Evolutionary conservation across 331 rosid genomes (phyloP).

Genomic region (Malus hybrid): DNA sequence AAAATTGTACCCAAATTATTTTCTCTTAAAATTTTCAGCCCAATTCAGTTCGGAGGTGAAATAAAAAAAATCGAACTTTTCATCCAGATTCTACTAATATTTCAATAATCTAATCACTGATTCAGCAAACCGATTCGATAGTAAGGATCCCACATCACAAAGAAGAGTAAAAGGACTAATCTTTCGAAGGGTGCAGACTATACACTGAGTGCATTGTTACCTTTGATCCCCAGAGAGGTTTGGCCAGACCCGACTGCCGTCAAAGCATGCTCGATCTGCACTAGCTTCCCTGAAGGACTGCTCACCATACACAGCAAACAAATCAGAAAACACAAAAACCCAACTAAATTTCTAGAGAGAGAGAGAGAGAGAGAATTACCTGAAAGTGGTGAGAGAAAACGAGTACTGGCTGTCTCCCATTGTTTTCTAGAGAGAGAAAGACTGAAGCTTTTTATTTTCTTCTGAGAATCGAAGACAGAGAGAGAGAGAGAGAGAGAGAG

Average conservation of each 20-base stretch:
- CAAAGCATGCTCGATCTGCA: conserved; percentile 88
- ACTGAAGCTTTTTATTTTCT: neutral
- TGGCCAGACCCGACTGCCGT: conserved; percentile 92
- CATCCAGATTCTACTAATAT: neutral
- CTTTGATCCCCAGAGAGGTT: conserved; percentile 84
- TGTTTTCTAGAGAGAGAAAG: conserved; percentile 9
- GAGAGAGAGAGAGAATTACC: conserved; percentile 24
- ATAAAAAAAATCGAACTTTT: neutral
- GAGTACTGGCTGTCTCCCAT: conserved; percentile 87
- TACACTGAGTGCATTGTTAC: conserved; percentile 13
- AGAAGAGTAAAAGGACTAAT: too few relatives aligned
- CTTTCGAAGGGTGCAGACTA: too few relatives aligned
- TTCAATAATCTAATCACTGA: neutral
- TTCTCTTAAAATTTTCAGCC: too few relatives aligned
- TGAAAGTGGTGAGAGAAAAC: conserved; percentile 75
- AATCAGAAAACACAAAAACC: neutral
- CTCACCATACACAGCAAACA: conserved; percentile 1
- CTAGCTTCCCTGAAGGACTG: conserved; percentile 90
- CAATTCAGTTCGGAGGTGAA: too few relatives aligned
- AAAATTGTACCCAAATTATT: neutral
- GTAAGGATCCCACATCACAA: too few relatives aligned
- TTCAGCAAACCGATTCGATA: neutral
- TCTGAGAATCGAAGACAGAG: neutral
- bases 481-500: neutral
- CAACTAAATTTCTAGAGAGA: neutral